phyloP scores from a whole-genome alignment of 129 eudicot species.

The Arctium lappa region DNA sequence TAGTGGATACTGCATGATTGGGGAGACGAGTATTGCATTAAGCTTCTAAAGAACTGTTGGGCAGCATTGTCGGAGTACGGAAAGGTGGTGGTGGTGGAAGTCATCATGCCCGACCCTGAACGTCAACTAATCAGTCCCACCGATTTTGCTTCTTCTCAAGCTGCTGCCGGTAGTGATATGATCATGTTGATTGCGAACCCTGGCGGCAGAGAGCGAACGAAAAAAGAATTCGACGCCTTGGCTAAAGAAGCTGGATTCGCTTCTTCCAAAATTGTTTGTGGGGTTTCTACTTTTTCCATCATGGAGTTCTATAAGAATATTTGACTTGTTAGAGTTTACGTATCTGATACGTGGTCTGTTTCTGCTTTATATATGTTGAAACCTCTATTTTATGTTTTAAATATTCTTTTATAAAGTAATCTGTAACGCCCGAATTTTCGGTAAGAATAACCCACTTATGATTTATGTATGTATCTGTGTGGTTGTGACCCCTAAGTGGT shows the following conservation, averaged over 20 bases:
- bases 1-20: conserved; percentile 52
- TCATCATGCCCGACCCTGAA: conserved; percentile 32
- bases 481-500: no score
- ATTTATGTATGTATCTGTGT: no score
- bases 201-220: conserved; percentile 39
- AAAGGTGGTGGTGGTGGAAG: conserved; percentile 41
- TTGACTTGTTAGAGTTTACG: not conserved
- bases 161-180: conserved; percentile 19
- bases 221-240: conserved; percentile 24
- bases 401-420: no score
- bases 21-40: conserved; percentile 42
- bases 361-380: not conserved
- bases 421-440: no score
- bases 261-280: conserved; percentile 9
- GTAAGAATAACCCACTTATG: no score
- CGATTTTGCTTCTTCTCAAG: not conserved
- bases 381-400: not conserved
- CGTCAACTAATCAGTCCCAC: not conserved
- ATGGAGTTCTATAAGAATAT: conserved; percentile 35
- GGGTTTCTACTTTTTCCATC: conserved; percentile 18
- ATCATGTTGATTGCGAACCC: conserved; percentile 35
- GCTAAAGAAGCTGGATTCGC: conserved; percentile 36
- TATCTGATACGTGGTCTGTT: not conserved
- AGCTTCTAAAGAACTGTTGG: conserved; percentile 38
- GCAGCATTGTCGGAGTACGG: conserved; percentile 29